Evolutionary conservation across 176 grass and related monocot species (phyloP).

Genomic region (Miscanthus lutarioriparius): DNA sequence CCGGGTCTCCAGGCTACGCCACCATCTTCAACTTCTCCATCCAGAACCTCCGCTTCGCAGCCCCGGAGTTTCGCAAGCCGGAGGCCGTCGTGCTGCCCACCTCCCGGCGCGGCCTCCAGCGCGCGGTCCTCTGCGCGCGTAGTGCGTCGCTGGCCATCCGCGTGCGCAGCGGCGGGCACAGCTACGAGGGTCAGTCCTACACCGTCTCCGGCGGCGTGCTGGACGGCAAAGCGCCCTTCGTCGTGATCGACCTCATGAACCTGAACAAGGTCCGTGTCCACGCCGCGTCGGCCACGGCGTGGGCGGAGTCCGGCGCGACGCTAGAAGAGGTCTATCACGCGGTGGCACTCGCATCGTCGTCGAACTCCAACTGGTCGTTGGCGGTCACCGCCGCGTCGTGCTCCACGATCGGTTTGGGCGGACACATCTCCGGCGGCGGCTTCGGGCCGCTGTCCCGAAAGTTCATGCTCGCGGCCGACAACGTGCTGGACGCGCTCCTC

Average conservation of each 20-base stretch:
- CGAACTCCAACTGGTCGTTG: too few species aligned
- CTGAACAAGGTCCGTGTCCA: constrained; percentile 54
- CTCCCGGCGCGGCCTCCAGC: constrained; percentile 34
- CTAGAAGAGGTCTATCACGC: too few species aligned
- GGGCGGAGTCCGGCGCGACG: too few species aligned
- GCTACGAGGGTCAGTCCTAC: constrained; percentile 81
- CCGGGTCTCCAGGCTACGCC: constrained; percentile 34
- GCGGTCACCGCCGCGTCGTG: too few species aligned
- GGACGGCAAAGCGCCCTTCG: constrained; percentile 43
- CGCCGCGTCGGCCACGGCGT: background rate
- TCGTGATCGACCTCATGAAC: constrained; percentile 53
- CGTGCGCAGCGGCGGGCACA: constrained; percentile 72
- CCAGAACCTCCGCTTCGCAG: constrained; percentile 59
- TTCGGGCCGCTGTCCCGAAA: constrained; percentile 64
- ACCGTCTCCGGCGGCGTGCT: constrained; percentile 29
- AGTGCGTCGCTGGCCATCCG: constrained; percentile 37
- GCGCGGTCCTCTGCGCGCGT: constrained; percentile 35
- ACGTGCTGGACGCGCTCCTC: constrained; percentile 52
- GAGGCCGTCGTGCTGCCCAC: constrained; percentile 31
- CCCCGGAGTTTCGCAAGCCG: constrained; percentile 26
- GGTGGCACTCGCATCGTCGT: too few species aligned
- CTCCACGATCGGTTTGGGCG: too few species aligned
- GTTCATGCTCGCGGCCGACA: constrained; percentile 60
- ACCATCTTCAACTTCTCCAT: constrained; percentile 58
- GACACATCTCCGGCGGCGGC: constrained; percentile 50